Evolutionary conservation across 352 stramenopile genomes (phyloP), one percentile per base, ranked within the genome.

Genomic region (Thalassiosira oceanica): DNA sequence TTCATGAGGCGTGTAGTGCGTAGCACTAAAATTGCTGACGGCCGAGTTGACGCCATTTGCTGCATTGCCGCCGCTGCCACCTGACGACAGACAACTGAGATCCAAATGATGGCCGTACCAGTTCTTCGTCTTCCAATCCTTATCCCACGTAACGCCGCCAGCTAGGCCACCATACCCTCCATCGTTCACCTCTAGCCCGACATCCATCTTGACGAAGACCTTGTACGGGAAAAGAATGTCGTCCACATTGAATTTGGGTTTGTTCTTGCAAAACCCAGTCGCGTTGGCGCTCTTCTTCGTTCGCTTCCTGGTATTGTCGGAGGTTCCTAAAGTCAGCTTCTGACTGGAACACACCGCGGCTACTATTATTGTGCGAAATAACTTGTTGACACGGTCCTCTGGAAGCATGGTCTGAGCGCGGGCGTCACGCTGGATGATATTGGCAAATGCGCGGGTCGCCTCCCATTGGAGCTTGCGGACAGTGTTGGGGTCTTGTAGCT

Each of bases 201-300:
- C 21, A 52, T 86, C 78, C 39, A 80, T 58, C 15, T 29, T 42
- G 36, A 81, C 43, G 49, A 88, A 82, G 2, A 88, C 51, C n/a
- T 65, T 56, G 28, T 81, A 72, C 0, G 76, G 80, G 6, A 85
- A 71, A 7, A 73, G 21, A 8, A 86, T 31, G 58, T 88, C 80
- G 21, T 83, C 58, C 4, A 37, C 23, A 0, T 5, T 80, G 43
- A 73, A 75, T 44, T 74, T 80, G 43, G 3, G 26, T 20, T 27
- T 41, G 29, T 60, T 42, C n/a, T 56, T 63, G 3, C 53, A 69
- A 11, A 61, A 71, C 27, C 70, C 70, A 1, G 70, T 75, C 18
- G 60, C 43, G 57, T 80, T 80, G n/a, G 70, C 62, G 2, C 20
- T 24, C 0, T 18, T 55, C 1, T 28, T 23, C 35, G 33, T 55